phyloP scores from a whole-genome alignment of 345 rosid species.

The Reutealis trisperma region DNA sequence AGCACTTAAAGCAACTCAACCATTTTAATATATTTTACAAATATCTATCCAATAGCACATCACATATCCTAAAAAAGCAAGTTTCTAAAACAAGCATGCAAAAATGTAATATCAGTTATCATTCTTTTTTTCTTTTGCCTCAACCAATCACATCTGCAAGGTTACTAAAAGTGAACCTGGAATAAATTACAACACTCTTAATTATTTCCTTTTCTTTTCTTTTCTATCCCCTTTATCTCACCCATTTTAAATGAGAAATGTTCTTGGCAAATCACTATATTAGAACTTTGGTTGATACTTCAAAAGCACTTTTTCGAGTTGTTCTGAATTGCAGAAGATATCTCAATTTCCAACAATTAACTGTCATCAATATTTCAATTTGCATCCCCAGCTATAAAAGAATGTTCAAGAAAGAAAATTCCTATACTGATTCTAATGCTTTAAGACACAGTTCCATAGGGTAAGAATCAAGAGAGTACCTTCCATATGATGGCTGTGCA shows the following conservation, averaged over 20 bases:
- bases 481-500: conserved; percentile 92
- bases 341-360: not conserved
- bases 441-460: not conserved
- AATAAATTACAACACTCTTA: too few relatives aligned
- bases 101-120: too few relatives aligned
- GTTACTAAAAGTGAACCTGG: too few relatives aligned
- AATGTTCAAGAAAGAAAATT: not conserved
- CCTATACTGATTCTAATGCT: not conserved
- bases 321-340: not conserved
- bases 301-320: not conserved
- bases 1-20: too few relatives aligned
- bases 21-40: too few relatives aligned
- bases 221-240: not conserved
- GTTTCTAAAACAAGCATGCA: too few relatives aligned
- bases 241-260: not conserved
- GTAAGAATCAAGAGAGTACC: conserved; percentile 42
- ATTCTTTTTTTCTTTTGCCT: too few relatives aligned
- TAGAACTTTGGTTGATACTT: not conserved
- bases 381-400: not conserved
- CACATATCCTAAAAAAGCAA: too few relatives aligned
- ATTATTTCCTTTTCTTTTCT: not conserved
- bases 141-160: too few relatives aligned
- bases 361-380: not conserved
- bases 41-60: too few relatives aligned
- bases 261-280: not conserved